Evolutionary conservation across 2,329 filamentous ascomycete genomes (phyloP).

Genomic region (Claviceps pazoutovae): DNA sequence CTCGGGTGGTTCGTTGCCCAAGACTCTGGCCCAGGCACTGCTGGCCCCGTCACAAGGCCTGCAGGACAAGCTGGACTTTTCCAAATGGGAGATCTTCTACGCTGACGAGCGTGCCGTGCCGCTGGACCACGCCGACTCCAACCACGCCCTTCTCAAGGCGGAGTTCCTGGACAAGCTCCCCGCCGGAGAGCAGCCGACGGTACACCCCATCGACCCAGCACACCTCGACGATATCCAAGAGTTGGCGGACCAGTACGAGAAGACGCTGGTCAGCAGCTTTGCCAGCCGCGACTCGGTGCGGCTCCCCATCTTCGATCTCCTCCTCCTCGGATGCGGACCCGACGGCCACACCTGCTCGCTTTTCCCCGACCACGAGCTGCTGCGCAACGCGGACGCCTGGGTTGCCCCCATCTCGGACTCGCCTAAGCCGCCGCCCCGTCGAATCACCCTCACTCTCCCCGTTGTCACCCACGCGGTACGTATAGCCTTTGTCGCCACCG

Average conservation of each 20-base stretch:
- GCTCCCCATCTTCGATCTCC: slow-evolving; percentile 85
- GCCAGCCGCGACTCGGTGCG: slow-evolving; percentile 88
- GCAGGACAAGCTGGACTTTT: slow-evolving; percentile 57
- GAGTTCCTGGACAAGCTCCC: slow-evolving; percentile 87
- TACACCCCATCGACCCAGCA: slow-evolving; percentile 61
- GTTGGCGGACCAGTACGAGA: slow-evolving; percentile 86
- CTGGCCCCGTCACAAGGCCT: slow-evolving; percentile 39
- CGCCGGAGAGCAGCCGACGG: slow-evolving; percentile 46
- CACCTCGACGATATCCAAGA: slow-evolving; percentile 70
- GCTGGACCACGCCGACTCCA: slow-evolving; percentile 84
- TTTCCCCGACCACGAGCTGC: slow-evolving; percentile 77
- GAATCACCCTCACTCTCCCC: slow-evolving; percentile 84
- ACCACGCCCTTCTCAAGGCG: slow-evolving; percentile 75
- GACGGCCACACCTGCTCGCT: slow-evolving; percentile 96
- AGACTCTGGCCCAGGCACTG: slow-evolving; percentile 73
- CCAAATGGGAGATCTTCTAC: slow-evolving; percentile 96
- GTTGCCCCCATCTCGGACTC: slow-evolving; percentile 84
- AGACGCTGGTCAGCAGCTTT: slow-evolving; percentile 71
- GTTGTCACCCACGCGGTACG: slow-evolving; percentile 78
- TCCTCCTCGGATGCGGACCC: slow-evolving; percentile 85
- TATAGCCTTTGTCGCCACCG: slow-evolving; percentile 85
- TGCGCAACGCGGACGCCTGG: slow-evolving; percentile 82
- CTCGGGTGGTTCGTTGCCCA: slow-evolving; percentile 85
- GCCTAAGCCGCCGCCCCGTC: slow-evolving; percentile 80
- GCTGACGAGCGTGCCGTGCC: slow-evolving; percentile 93